These are phyloP conservation scores for Heliosperma pusillum DNA, from an alignment of 148 eudicot species.

Conservation along the genomic window DNA sequence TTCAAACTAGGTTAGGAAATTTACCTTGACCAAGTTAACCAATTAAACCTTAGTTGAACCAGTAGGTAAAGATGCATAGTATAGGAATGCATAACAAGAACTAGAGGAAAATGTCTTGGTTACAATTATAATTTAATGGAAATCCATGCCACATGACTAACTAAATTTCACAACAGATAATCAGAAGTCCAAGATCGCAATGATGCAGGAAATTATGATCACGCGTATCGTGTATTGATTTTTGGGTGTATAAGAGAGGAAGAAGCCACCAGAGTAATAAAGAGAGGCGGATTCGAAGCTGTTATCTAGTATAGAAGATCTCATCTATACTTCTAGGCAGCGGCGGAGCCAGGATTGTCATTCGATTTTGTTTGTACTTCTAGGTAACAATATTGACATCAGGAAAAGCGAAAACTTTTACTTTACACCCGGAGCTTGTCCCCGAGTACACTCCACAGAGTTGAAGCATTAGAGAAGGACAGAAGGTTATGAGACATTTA, in stretches of 20 bases:
- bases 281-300: too few relatives aligned
- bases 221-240: background rate
- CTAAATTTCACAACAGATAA: background rate
- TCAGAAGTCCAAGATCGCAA: background rate
- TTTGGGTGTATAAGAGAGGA: too few relatives aligned
- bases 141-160: background rate
- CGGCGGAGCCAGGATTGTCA: too few relatives aligned
- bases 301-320: too few relatives aligned
- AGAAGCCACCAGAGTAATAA: too few relatives aligned
- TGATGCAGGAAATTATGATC: too few relatives aligned
- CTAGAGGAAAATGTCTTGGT: background rate
- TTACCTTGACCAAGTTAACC: background rate
- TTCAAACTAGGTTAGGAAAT: background rate
- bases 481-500: background rate
- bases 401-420: background rate
- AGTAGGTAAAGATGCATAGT: background rate
- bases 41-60: background rate
- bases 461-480: background rate
- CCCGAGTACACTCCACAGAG: background rate
- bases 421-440: background rate
- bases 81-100: too few relatives aligned
- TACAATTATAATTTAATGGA: background rate
- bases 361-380: background rate
- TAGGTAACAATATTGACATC: background rate
- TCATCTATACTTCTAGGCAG: background rate